Conservation (phyloP, 139 green algal genomes). For the Mesotaenium endlicherianum region DNA sequence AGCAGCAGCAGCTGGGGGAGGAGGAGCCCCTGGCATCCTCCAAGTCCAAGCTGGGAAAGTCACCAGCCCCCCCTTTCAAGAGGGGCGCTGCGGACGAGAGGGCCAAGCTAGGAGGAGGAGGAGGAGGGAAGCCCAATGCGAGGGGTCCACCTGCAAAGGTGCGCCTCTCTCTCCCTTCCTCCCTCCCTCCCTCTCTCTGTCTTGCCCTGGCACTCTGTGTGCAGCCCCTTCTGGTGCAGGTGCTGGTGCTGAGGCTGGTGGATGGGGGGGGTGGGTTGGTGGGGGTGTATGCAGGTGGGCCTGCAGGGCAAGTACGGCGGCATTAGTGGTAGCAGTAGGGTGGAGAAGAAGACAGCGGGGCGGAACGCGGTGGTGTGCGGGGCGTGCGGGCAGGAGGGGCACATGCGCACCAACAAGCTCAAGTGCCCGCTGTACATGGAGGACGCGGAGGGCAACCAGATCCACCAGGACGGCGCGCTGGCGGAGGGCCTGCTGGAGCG, state of each 20-base stretch:
- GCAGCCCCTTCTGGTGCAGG: not conserved
- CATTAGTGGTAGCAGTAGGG: not conserved
- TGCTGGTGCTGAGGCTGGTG: not conserved
- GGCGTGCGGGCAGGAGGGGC: constrained; percentile 45
- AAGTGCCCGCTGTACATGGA: constrained; percentile 42
- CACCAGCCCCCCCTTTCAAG: not conserved
- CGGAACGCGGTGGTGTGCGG: constrained; percentile 27
- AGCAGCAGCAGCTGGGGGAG: too few relatives aligned
- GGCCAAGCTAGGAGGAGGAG: not conserved
- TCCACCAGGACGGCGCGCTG: constrained; percentile 28
- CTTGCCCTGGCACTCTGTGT: not conserved
- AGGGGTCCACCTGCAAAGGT: not conserved
- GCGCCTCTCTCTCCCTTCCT: too few relatives aligned
- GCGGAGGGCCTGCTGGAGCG: constrained; percentile 42
- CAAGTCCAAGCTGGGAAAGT: not conserved
- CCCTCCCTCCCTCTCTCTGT: not conserved
- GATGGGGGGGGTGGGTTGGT: not conserved
- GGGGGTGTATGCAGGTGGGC: not conserved
- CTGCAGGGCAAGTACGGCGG: not conserved
- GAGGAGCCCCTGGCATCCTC: too few relatives aligned
- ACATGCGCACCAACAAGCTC: constrained; percentile 52
- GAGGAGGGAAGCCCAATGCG: not conserved
- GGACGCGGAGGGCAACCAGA: constrained; percentile 31
- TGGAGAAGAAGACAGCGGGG: not conserved
- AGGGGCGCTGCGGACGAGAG: not conserved